Conservation (phyloP, 208 protist genomes). For the Leishmania tropica region DNA sequence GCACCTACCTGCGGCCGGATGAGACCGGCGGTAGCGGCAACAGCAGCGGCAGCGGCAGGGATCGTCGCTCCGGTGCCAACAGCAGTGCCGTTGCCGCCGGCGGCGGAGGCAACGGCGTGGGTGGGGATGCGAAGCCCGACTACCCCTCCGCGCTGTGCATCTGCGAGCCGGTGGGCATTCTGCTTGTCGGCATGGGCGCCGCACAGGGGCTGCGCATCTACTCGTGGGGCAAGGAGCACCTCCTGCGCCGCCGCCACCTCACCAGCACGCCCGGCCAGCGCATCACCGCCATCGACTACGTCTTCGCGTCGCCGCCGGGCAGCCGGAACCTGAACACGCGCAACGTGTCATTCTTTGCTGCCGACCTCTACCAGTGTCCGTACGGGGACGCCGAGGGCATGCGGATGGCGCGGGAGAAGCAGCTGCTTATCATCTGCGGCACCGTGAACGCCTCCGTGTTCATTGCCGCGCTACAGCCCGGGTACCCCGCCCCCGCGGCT, state of each 20-base stretch:
- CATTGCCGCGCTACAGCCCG: slow-evolving; percentile 63
- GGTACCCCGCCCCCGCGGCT: slow-evolving; percentile 5
- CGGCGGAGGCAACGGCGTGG: slow-evolving; percentile 2
- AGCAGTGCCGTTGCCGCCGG: not conserved
- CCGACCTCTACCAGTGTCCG: slow-evolving; percentile 68
- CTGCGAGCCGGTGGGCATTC: slow-evolving; percentile 71
- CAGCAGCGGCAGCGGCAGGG: not conserved
- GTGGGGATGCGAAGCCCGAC: slow-evolving; percentile 28
- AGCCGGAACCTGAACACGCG: slow-evolving; percentile 28
- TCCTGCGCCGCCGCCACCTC: slow-evolving; percentile 70
- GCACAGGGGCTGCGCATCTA: slow-evolving; percentile 79
- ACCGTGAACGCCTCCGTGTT: slow-evolving; percentile 74
- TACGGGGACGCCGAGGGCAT: slow-evolving; percentile 25
- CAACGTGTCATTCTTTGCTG: slow-evolving; percentile 22
- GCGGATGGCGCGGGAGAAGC: slow-evolving; percentile 45
- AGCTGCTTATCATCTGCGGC: slow-evolving; percentile 78
- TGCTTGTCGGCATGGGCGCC: slow-evolving; percentile 75
- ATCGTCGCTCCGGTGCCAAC: slow-evolving; percentile 6
- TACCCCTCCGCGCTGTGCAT: slow-evolving; percentile 76
- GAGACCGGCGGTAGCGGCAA: not conserved
- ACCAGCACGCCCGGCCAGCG: slow-evolving; percentile 55
- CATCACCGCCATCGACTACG: slow-evolving; percentile 78
- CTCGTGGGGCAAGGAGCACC: slow-evolving; percentile 62
- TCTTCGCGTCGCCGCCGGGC: slow-evolving; percentile 63
- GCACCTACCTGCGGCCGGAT: slow-evolving; percentile 49